Conservation (phyloP, 345 rosid species). For the Clausena lansium region DNA sequence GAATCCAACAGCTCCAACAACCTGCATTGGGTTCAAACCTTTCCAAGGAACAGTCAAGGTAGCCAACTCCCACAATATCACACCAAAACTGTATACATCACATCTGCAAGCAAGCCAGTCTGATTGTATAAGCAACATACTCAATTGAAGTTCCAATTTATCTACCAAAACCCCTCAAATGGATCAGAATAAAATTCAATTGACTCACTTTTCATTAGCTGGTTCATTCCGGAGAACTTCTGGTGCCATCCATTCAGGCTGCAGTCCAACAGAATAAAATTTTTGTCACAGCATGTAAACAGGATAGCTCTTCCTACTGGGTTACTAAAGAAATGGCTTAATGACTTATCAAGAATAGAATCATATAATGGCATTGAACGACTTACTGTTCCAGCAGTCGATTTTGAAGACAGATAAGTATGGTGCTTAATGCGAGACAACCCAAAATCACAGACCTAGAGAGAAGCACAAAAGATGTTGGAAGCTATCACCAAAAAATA, state of each 20-base stretch:
- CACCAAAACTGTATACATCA: slow-evolving; percentile 98
- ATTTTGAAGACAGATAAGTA: slow-evolving; percentile 89
- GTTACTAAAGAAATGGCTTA: neutral
- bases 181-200: neutral
- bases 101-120: slow-evolving; percentile 55
- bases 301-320: neutral
- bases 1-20: slow-evolving; percentile 99
- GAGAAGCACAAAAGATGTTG: slow-evolving; percentile 15
- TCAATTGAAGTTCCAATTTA: neutral
- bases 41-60: slow-evolving; percentile 83
- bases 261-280: slow-evolving; percentile 27
- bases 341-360: neutral
- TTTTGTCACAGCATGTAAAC: neutral
- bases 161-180: neutral
- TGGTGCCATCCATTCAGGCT: slow-evolving; percentile 99
- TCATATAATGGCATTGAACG: neutral
- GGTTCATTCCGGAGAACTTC: slow-evolving; percentile 98
- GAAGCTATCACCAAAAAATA: slow-evolving; percentile 6
- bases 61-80: slow-evolving; percentile 90
- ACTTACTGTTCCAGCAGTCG: slow-evolving; percentile 93
- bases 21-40: slow-evolving; percentile 99
- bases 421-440: slow-evolving; percentile 89
- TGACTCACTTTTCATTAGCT: slow-evolving; percentile 88
- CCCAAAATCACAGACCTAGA: slow-evolving; percentile 92
- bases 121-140: slow-evolving; percentile 12